Evolutionary conservation across 2,329 filamentous ascomycete species (phyloP), one percentile per base, ranked within the genome.

Genomic region (Neofusicoccum sp.): DNA sequence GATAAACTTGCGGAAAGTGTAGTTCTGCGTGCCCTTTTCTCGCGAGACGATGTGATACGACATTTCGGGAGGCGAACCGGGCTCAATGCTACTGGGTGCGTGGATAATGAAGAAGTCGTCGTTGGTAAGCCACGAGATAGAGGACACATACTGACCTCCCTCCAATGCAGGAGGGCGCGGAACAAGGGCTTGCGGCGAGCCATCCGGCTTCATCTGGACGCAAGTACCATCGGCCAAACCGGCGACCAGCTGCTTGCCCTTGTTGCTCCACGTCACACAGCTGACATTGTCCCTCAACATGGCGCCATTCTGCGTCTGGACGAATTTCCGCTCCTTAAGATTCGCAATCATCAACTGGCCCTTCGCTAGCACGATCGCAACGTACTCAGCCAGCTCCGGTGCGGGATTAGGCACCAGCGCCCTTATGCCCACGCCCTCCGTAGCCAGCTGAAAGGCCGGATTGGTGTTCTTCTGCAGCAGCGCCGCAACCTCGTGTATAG

Each of bases 221-320:
- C 89, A 87, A 11, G 86, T 87, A 61, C 95, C 95, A 75, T 97
- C 86, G 6, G 82, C 86, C 67, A 95, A 80, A 14, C 96, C 95
- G 66, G 91, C 93, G 45, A 96, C 88, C 44, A 99, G 80, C 72
- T 98, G 93, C 73, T 96, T 99, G 48, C 95, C 95, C 71, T 88
- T 91, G 63, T 86, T 89, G 73, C 95, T 99, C 95, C 96, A 99
- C 60, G 90, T 88, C 5, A 91, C 84, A 69, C 89, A 95, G 71
- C 88, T 92, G 30, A 96, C 93, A 49, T 89, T 87, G 30, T 84
- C 80, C 69, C 88, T 90, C 64, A 96, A 79, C 0, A 87, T 78
- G 34, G 63, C 66, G 0, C 90, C 90, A 65, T 85, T 86, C 20
- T 80, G 68, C 1, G 84, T 84, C 34, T 79, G 77, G 7, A 83